Conservation (phyloP, 495 filamentous ascomycete genomes). For the Lophiostoma macrostomum region DNA sequence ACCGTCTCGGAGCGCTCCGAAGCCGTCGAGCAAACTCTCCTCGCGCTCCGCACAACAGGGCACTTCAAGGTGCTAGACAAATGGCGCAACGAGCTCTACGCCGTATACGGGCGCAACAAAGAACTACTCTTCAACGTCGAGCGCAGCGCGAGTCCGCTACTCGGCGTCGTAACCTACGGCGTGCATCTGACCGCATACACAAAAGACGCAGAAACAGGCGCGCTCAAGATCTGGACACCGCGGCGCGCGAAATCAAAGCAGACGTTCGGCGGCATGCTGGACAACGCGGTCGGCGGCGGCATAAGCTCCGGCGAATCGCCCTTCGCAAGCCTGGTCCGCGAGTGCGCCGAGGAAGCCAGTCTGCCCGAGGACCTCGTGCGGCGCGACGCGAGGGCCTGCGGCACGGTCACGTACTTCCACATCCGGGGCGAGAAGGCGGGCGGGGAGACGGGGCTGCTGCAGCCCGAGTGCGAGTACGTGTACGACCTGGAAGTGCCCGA, state of each 20-base stretch:
- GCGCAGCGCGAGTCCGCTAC: conserved; percentile 71
- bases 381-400: conserved; percentile 52
- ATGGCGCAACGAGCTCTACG: conserved; percentile 88
- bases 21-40: conserved; percentile 56
- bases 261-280: conserved; percentile 82
- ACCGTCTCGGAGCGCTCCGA: conserved; percentile 50
- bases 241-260: conserved; percentile 70
- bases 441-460: conserved; percentile 81
- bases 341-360: conserved; percentile 86
- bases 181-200: conserved; percentile 84
- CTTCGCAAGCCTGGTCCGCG: conserved; percentile 77
- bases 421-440: conserved; percentile 73
- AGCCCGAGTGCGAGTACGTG: conserved; percentile 88
- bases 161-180: conserved; percentile 84
- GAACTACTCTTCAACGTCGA: conserved; percentile 75
- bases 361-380: conserved; percentile 69
- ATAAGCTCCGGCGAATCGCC: conserved; percentile 73
- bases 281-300: conserved; percentile 93
- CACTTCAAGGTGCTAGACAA: conserved; percentile 71
- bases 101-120: conserved; percentile 64
- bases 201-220: conserved; percentile 43
- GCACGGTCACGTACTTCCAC: conserved; percentile 83
- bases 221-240: conserved; percentile 78
- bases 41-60: conserved; percentile 59
- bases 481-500: conserved; percentile 80